These are phyloP conservation scores for Sclerotiophoma versabilis DNA, from an alignment of 2,329 filamentous ascomycete species.

Conservation along the genomic window DNA sequence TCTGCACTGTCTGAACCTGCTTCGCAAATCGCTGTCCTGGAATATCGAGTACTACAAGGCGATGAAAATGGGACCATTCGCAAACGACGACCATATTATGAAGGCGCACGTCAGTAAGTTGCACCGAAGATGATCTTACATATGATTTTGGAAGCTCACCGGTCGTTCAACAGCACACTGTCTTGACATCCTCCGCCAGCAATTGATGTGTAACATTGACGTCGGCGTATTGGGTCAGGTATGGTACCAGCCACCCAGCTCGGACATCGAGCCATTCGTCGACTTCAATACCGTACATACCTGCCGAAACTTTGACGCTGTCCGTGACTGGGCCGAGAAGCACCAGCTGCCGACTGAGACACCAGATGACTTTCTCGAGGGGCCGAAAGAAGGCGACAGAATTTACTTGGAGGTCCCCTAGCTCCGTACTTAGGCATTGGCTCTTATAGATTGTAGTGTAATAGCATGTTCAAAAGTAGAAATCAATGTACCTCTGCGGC, in stretches of 20 bases:
- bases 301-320: constrained; percentile 64
- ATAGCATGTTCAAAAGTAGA: constrained; percentile 7
- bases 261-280: constrained; percentile 61
- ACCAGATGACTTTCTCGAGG: constrained; percentile 52
- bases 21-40: constrained; percentile 65
- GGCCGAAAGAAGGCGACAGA: constrained; percentile 45
- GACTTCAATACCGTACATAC: constrained; percentile 68
- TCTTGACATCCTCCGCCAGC: constrained; percentile 67
- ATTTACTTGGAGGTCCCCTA: constrained; percentile 36
- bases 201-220: constrained; percentile 69
- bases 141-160: not conserved
- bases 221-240: constrained; percentile 67
- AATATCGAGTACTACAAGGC: constrained; percentile 66
- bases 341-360: constrained; percentile 56
- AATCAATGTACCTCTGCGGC: constrained; percentile 17
- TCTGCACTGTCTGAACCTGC: constrained; percentile 67
- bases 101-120: constrained; percentile 65
- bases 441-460: constrained; percentile 1
- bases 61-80: constrained; percentile 61
- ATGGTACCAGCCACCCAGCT: constrained; percentile 61
- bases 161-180: constrained; percentile 56
- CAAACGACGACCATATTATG: constrained; percentile 62
- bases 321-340: constrained; percentile 62
- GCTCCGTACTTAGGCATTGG: not conserved
- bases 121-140: not conserved